Conservation (phyloP, 2,329 filamentous ascomycete genomes). For the Stachybotrys echinatus region DNA sequence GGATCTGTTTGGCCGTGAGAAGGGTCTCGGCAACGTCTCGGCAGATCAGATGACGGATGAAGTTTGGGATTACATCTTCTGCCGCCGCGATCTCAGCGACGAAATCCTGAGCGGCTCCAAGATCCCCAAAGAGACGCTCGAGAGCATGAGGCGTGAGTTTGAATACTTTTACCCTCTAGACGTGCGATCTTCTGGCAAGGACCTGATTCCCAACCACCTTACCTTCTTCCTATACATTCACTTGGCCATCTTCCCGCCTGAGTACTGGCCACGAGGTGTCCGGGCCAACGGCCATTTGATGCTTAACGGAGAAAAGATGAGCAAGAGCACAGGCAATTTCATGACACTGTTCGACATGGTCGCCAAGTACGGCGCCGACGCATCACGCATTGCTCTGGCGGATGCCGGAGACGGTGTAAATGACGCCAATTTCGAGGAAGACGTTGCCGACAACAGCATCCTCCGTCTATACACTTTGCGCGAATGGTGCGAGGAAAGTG, state of each 20-base stretch:
- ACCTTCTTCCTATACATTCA: slow-evolving; percentile 96
- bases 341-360: slow-evolving; percentile 82
- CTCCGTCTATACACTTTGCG: slow-evolving; percentile 75
- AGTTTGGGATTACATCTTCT: slow-evolving; percentile 95
- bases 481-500: slow-evolving; percentile 88
- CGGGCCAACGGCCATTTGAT: slow-evolving; percentile 90
- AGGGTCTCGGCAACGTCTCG: slow-evolving; percentile 63
- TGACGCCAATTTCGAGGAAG: slow-evolving; percentile 96
- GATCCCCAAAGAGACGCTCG: slow-evolving; percentile 68
- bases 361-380: slow-evolving; percentile 91
- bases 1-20: slow-evolving; percentile 76
- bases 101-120: slow-evolving; percentile 59
- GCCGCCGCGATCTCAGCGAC: slow-evolving; percentile 63
- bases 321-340: slow-evolving; percentile 96
- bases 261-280: slow-evolving; percentile 84
- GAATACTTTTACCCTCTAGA: slow-evolving; percentile 97
- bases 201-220: slow-evolving; percentile 87
- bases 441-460: slow-evolving; percentile 87
- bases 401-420: slow-evolving; percentile 92
- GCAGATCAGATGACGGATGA: slow-evolving; percentile 90
- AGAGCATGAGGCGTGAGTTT: slow-evolving; percentile 83
- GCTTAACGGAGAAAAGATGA: slow-evolving; percentile 98
- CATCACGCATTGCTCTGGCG: slow-evolving; percentile 82
- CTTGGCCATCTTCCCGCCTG: slow-evolving; percentile 76
- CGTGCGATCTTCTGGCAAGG: slow-evolving; percentile 83